phyloP scores from a whole-genome alignment of 192 early-diverging fungal genomes.

The Entomortierella chlamydospora region DNA sequence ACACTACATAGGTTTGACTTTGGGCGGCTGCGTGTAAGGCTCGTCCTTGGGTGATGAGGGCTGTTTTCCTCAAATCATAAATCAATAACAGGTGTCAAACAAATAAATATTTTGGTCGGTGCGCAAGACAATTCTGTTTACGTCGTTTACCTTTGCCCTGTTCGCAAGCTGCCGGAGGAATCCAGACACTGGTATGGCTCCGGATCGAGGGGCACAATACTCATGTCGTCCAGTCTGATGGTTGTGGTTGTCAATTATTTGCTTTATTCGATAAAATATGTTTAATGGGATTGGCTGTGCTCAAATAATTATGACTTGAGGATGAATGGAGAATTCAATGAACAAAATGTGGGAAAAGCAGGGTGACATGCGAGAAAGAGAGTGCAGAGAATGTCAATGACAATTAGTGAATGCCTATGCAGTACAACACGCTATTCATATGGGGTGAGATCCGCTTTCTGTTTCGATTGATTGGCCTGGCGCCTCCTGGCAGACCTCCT shows the following conservation, averaged over 20 bases:
- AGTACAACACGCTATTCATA: too few species aligned
- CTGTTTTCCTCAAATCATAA: background rate
- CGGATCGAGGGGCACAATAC: background rate
- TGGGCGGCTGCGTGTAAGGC: background rate
- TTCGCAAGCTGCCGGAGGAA: background rate
- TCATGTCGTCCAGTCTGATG: background rate
- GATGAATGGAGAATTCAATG: background rate
- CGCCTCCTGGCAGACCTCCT: constrained; percentile 2
- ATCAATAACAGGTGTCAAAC: background rate
- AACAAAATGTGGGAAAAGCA: background rate
- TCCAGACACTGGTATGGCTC: background rate
- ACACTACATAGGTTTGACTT: constrained; percentile 12
- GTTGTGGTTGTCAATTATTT: background rate
- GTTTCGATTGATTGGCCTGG: background rate
- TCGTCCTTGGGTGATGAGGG: background rate
- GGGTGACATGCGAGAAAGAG: too few species aligned
- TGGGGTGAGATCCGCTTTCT: too few species aligned
- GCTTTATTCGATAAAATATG: background rate
- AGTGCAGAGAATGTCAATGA: constrained; percentile 5
- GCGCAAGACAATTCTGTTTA: background rate
- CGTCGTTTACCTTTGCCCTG: background rate
- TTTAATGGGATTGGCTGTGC: background rate
- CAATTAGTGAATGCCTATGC: background rate
- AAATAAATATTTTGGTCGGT: background rate
- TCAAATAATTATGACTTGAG: too few species aligned